A percentile compares a stretch with the other conserved stretches of the same genome.
Conservation (phyloP, 768 basidiomycete genomes). For the Leccinellum albellum region DNA sequence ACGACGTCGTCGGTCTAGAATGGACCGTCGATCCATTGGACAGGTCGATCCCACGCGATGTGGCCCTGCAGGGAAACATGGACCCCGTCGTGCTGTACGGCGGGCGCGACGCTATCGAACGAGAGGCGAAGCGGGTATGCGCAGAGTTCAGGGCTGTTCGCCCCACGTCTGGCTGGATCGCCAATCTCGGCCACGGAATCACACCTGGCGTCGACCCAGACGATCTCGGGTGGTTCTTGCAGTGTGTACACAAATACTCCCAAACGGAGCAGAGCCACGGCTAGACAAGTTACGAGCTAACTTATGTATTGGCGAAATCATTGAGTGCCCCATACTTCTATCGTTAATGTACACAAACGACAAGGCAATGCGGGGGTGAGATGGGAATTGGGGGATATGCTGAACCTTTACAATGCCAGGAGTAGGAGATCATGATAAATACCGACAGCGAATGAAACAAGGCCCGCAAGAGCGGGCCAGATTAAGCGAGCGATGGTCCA, state of each 20-base stretch:
- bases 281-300: background rate
- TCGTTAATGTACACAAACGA: conserved; percentile 20
- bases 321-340: conserved; percentile 7
- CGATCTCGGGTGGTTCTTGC: conserved; percentile 85
- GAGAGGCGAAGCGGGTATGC: conserved; percentile 78
- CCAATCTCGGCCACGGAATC: conserved; percentile 95
- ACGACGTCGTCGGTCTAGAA: conserved; percentile 88
- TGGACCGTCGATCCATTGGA: conserved; percentile 83
- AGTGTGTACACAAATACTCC: conserved; percentile 86
- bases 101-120: conserved; percentile 81
- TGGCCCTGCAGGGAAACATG: conserved; percentile 87
- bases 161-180: conserved; percentile 78
- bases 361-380: conserved; percentile 14
- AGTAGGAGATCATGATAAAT: conserved; percentile 28
- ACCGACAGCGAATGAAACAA: conserved; percentile 13
- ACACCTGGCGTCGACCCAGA: conserved; percentile 95
- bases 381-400: conserved; percentile 15
- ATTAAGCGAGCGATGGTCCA: conserved; percentile 3
- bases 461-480: background rate
- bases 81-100: conserved; percentile 88
- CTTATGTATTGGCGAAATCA: background rate
- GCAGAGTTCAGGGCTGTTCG: conserved; percentile 61
- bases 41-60: conserved; percentile 52
- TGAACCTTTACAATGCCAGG: conserved; percentile 29
- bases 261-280: conserved; percentile 10